phyloP scores from a whole-genome alignment of 2,329 filamentous ascomycete genomes.

The Magnaporthiopsis rhizophila region DNA sequence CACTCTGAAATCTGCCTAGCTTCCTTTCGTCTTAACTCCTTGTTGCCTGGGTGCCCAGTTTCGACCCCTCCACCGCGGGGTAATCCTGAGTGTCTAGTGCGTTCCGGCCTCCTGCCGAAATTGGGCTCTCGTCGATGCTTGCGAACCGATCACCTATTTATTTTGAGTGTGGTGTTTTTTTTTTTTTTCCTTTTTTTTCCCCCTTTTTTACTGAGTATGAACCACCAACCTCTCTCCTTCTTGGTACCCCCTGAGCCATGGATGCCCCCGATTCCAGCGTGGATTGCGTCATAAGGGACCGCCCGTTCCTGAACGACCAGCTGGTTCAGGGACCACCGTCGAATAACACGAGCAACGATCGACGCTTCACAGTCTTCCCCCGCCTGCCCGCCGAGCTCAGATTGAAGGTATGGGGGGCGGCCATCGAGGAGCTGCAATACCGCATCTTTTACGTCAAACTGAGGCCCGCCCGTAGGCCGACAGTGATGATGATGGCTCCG shows the following conservation, averaged over 20 bases:
- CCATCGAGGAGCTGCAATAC: neutral
- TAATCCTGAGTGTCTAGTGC: neutral
- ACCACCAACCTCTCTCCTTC: neutral
- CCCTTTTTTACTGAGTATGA: no score
- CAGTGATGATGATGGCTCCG: neutral
- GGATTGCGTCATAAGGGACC: neutral
- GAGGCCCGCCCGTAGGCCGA: neutral
- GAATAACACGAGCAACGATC: neutral
- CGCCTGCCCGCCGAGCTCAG: neutral
- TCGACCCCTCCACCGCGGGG: neutral
- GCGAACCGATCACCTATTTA: no score
- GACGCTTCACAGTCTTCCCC: neutral
- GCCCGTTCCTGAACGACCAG: neutral
- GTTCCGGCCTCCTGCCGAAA: no score
- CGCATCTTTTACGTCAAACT: neutral
- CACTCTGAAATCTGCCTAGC: neutral
- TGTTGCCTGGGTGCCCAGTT: neutral
- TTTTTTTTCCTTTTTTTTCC: no score
- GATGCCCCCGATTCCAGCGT: neutral
- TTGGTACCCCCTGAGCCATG: neutral
- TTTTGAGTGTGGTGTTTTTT: no score
- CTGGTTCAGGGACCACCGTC: neutral
- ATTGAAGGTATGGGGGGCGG: neutral
- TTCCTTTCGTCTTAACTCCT: neutral
- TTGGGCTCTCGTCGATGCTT: no score